Evolutionary conservation across 139 green algal species (phyloP), one percentile per base, ranked within the genome.

Genomic region (Edaphochlamys debaryana): DNA sequence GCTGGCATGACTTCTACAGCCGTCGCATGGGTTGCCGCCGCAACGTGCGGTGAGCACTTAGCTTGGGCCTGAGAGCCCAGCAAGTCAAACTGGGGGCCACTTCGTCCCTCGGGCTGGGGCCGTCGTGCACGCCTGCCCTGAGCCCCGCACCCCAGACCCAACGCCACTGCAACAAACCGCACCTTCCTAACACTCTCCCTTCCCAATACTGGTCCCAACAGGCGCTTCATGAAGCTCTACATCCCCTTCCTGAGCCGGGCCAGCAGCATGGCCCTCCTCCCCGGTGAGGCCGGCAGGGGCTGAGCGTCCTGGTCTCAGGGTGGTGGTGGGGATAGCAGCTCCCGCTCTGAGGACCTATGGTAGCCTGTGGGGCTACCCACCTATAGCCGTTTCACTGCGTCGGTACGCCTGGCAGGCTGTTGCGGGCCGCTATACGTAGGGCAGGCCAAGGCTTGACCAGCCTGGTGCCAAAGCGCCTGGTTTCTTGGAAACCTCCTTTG

Each of bases 211-310:
- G n/a, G n/a, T n/a, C n/a, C 37, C 13, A 30, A 5, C 79, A 85
- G 54, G 79, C 79, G 67, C 37, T 50, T 79, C 36, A 1, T 85
- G 11, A 48, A 37, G 54, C 67, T 78, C 4, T 69, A 79, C 38
- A 27, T 37, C 1, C 13, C 27, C 30, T 85, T 79, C 38, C 68
- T 85, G 52, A 52, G 67, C 5, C 79, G 79, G 3, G 67, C 67
- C 79, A 70, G 67, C 52, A 60, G 36, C 48, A 77, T 77, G 67
- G 67, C 79, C 37, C 56, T 85, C 20, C 22, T 71, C 54, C 76
- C 62, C 0, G 76, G 76, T 82, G 45, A 13, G 75, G 8, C 13
- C 0, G 62, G 3, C 7, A 37, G 27, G 20, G 58, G 8, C 6
- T 58, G 50, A 19, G 50, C 25, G 50, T n/a, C n/a, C n/a, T n/a